Conservation (phyloP, 192 early-diverging fungal genomes). For the Coemansia sp. region DNA sequence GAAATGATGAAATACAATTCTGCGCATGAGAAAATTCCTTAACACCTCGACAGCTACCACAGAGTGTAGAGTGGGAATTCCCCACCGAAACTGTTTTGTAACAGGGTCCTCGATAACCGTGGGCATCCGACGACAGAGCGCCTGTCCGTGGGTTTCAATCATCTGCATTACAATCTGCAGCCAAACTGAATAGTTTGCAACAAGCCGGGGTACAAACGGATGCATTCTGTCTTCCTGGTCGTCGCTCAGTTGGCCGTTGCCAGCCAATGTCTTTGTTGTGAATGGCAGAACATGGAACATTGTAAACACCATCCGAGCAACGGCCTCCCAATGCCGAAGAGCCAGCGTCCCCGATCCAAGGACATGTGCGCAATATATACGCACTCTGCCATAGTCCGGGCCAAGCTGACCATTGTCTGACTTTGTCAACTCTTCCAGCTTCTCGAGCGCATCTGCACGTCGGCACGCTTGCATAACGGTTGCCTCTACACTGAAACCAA, state of each 20-base stretch:
- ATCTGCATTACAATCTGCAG: slow-evolving; percentile 45
- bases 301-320: slow-evolving; percentile 40
- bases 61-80: slow-evolving; percentile 39
- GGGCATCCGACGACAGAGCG: slow-evolving; percentile 40
- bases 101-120: slow-evolving; percentile 42
- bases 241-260: not conserved
- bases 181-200: slow-evolving; percentile 38
- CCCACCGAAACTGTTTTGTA: slow-evolving; percentile 49
- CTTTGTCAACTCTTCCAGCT: slow-evolving; percentile 32
- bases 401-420: slow-evolving; percentile 5
- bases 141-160: slow-evolving; percentile 39
- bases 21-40: slow-evolving; percentile 33
- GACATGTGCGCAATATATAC: slow-evolving; percentile 37
- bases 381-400: slow-evolving; percentile 19
- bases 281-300: slow-evolving; percentile 48
- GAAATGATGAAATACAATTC: slow-evolving; percentile 19
- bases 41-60: slow-evolving; percentile 42
- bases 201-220: slow-evolving; percentile 15
- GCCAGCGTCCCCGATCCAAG: slow-evolving; percentile 36
- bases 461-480: slow-evolving; percentile 45
- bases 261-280: slow-evolving; percentile 21
- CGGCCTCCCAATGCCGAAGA: slow-evolving; percentile 30
- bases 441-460: slow-evolving; percentile 38
- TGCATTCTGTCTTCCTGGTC: slow-evolving; percentile 2
- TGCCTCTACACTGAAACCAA: slow-evolving; percentile 52